Base-by-base conservation (phyloP, 108 stramenopile genomes). In the Cyclotella baltica region DNA sequence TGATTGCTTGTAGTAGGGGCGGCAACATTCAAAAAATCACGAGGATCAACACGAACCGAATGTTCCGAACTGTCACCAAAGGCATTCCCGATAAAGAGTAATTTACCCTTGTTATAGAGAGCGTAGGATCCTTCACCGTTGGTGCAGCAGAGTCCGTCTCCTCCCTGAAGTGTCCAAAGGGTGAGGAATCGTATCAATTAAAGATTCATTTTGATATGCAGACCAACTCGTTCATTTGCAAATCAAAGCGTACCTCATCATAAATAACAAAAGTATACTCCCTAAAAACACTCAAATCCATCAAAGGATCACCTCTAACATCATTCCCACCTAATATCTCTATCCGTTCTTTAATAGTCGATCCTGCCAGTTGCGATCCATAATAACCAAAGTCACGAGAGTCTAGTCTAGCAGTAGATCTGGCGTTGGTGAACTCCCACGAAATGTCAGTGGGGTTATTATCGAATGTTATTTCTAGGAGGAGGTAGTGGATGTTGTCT, bases 101-200 rank as follows among this genome's bases (percentile, higher is more conserved):
- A 1, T 15, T 28, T 34, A 11, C 69, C 69, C 47, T 53, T 55
- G 37, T 59, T 48, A 43, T 70, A 64, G 34, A 78, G 20, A n/a
- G 57, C 23, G 30, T 78, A 78, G 0, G 31, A 19, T 37, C 77
- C 77, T 9, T 64, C 29, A 3, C 77, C 77, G 22, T 58, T 18
- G 18, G 37, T 33, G 69, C 77, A 78, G 69, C 77, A 78, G 0
- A 78, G 69, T 0, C 77, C 77, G 33, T 78, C 67, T 37, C 77
- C 77, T 40, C 69, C 76, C 76, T 74, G n/a, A n/a, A n/a, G n/a
- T n/a, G n/a, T n/a, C n/a, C n/a, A n/a, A n/a, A n/a, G n/a, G n/a
- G n/a, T n/a, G n/a, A n/a, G n/a, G n/a, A n/a, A n/a, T n/a, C n/a
- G n/a, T n/a, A n/a, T n/a, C n/a, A n/a, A n/a, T n/a, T n/a, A n/a